phyloP scores from a whole-genome alignment of 2,329 filamentous ascomycete species.

The Fusarium proliferatum region DNA sequence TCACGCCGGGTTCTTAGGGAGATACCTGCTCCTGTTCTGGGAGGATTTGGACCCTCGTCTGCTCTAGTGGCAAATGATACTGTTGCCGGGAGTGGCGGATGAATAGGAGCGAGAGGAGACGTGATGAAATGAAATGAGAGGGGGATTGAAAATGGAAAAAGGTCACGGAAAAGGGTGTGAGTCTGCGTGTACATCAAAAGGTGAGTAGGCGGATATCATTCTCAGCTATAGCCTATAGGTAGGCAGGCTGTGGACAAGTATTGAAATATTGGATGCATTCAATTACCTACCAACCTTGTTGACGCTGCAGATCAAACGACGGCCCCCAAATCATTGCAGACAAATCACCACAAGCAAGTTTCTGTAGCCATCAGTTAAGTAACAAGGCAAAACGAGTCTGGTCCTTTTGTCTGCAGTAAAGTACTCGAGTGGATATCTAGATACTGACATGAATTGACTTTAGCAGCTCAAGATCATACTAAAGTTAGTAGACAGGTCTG shows the following conservation, averaged over 20 bases:
- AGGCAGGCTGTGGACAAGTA: neutral
- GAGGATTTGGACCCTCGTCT: conserved; percentile 7
- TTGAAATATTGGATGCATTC: neutral
- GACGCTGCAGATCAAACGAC: conserved; percentile 2
- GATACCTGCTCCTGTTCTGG: neutral
- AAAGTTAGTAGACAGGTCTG: neutral
- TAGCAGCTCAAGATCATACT: neutral
- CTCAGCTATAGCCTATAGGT: neutral
- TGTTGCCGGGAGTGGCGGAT: neutral
- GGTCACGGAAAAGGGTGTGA: neutral
- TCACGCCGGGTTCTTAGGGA: neutral
- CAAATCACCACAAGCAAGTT: neutral
- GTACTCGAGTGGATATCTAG: neutral
- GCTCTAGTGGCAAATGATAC: neutral
- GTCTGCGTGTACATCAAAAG: neutral
- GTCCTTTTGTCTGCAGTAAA: conserved; percentile 17
- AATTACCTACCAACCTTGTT: conserved; percentile 5
- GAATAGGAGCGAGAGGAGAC: neutral
- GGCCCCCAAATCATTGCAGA: conserved; percentile 1
- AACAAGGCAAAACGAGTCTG: neutral
- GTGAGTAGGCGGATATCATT: neutral
- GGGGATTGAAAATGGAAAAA: neutral
- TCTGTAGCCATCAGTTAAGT: neutral
- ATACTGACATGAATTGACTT: neutral
- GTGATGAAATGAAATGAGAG: neutral